phyloP scores from a whole-genome alignment of 345 rosid genomes.

The Eucalyptus viminalis region DNA sequence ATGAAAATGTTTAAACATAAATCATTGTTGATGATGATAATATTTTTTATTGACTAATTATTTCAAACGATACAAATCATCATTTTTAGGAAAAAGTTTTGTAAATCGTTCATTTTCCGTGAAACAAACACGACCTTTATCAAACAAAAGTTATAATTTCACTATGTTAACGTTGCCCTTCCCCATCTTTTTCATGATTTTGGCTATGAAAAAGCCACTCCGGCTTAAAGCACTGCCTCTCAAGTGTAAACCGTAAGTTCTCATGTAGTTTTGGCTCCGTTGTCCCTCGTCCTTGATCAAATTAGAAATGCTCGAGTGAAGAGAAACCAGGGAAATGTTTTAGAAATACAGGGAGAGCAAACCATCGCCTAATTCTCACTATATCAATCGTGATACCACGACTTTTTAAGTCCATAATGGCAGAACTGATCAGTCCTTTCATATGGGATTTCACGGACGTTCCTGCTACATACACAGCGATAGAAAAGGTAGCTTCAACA shows the following conservation, averaged over 20 bases:
- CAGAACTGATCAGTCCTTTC: neutral
- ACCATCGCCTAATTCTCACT: neutral
- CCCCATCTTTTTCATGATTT: neutral
- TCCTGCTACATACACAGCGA: neutral
- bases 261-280: neutral
- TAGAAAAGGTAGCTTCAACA: neutral
- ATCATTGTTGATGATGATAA: accelerated
- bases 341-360: neutral
- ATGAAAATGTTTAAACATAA: accelerated
- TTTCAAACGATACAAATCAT: accelerated
- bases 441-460: neutral
- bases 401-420: neutral
- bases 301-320: neutral
- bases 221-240: neutral
- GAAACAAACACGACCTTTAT: accelerated
- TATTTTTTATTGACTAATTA: accelerated
- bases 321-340: neutral
- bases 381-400: neutral
- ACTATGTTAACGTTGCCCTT: neutral
- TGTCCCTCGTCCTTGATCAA: neutral
- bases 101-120: accelerated
- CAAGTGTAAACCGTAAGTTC: neutral
- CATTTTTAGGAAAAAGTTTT: accelerated
- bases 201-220: neutral
- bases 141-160: too few species aligned